Evolutionary conservation across 495 filamentous ascomycete genomes (phyloP).

Genomic region (Talaromyces adpressus): DNA sequence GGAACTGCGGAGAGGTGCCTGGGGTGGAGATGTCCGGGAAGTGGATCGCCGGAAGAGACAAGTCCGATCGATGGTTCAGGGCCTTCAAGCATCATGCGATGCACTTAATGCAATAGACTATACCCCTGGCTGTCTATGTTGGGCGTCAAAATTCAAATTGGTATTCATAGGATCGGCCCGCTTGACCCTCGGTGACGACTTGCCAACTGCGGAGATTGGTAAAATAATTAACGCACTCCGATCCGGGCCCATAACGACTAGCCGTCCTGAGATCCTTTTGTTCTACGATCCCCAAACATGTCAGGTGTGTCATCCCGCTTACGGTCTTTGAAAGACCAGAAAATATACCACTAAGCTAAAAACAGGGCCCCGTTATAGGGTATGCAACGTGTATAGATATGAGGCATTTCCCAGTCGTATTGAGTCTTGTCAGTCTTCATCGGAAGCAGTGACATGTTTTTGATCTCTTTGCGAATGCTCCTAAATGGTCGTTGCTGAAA

Average conservation of each 20-base stretch:
- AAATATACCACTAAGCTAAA: no score
- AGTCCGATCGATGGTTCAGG: neutral
- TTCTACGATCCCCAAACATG: neutral
- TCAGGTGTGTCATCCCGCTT: neutral
- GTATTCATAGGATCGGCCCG: neutral
- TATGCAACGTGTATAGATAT: no score
- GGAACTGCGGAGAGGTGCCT: neutral
- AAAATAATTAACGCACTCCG: neutral
- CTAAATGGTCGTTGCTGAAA: neutral
- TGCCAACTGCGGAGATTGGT: neutral
- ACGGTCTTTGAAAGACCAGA: no score
- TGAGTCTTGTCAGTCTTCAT: neutral
- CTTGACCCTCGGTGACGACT: neutral
- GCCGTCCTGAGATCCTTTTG: neutral
- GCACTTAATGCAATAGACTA: neutral
- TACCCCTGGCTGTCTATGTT: neutral
- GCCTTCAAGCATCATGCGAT: neutral
- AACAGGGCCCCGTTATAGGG: no score
- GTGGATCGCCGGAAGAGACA: neutral
- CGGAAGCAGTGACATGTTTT: neutral
- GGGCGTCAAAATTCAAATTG: neutral
- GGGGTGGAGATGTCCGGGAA: neutral
- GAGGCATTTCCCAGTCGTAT: no score
- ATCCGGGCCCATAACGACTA: neutral
- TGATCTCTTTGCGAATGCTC: neutral